phyloP scores from a whole-genome alignment of 305 asterid species.

The Fraxinus albicans region DNA sequence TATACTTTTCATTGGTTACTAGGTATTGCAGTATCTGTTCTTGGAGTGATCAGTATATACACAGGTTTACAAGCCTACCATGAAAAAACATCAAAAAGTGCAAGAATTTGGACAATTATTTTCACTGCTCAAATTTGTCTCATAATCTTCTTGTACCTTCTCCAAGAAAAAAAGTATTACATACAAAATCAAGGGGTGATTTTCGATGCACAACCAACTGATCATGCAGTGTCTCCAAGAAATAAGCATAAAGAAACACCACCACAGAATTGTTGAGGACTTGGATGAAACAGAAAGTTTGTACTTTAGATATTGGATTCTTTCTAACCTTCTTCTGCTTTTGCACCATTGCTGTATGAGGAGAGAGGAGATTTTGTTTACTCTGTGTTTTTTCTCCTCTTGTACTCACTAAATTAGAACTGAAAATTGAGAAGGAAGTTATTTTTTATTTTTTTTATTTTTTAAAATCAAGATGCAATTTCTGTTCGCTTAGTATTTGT shows the following conservation, averaged over 20 bases:
- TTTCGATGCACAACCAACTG: slow-evolving; percentile 55
- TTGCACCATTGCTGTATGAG: background rate
- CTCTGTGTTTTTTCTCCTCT: background rate
- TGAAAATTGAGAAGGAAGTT: background rate
- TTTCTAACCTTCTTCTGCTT: background rate
- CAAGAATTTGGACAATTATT: slow-evolving; percentile 51
- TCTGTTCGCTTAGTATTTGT: background rate
- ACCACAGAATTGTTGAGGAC: background rate
- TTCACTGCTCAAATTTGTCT: slow-evolving; percentile 53
- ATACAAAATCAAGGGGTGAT: slow-evolving; percentile 44
- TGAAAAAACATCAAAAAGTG: slow-evolving; percentile 47
- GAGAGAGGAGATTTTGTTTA: background rate
- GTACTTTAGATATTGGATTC: background rate
- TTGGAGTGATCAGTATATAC: slow-evolving; percentile 66
- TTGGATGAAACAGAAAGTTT: background rate
- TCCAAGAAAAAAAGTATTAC: slow-evolving; percentile 76
- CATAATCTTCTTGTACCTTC: slow-evolving; percentile 50
- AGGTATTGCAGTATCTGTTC: slow-evolving; percentile 53
- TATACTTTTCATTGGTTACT: slow-evolving; percentile 70
- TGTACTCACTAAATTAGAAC: background rate
- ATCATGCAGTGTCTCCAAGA: slow-evolving; percentile 46
- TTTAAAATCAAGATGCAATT: background rate
- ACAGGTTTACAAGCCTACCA: slow-evolving; percentile 75
- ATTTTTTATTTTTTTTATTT: background rate
- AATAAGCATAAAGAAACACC: slow-evolving; percentile 32